Conservation (phyloP, 23 red algal species). For the Gracilaria domingensis region DNA sequence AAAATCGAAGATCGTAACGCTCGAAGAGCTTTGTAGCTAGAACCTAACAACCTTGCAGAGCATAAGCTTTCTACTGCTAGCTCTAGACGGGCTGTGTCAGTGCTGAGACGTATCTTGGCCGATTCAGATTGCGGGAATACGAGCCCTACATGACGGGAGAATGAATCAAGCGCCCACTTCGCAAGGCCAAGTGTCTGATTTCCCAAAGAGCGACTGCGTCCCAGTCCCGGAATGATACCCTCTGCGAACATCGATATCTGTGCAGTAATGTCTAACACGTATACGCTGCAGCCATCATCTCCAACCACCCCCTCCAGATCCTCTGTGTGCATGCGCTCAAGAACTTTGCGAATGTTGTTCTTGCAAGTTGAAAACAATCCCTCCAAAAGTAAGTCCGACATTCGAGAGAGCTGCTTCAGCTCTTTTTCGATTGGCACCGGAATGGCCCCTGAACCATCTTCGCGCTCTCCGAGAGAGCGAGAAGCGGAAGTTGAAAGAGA, state of each 20-base stretch:
- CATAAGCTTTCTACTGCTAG: constrained; percentile 69
- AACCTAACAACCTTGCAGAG: constrained; percentile 49
- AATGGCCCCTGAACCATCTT: constrained; percentile 63
- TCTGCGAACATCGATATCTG: constrained; percentile 77
- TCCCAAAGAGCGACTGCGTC: constrained; percentile 57
- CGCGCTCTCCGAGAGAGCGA: constrained; percentile 54
- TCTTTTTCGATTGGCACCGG: constrained; percentile 55
- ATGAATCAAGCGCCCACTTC: constrained; percentile 63
- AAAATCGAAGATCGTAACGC: constrained; percentile 48
- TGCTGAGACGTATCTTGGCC: constrained; percentile 40
- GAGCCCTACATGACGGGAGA: constrained; percentile 49
- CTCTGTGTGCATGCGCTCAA: constrained; percentile 69
- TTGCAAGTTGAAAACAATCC: constrained; percentile 58
- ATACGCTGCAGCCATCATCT: constrained; percentile 72
- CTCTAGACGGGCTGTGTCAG: constrained; percentile 64
- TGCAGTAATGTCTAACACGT: constrained; percentile 69
- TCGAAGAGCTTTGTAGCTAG: constrained; percentile 48
- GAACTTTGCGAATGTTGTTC: constrained; percentile 30
- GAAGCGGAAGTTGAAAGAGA: constrained; percentile 52
- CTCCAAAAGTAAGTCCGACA: constrained; percentile 60
- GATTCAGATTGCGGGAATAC: constrained; percentile 64
- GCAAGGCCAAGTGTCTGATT: constrained; percentile 52
- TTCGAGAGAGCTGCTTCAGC: constrained; percentile 30
- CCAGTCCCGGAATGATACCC: constrained; percentile 50
- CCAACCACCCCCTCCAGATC: constrained; percentile 62